These are phyloP conservation scores for Alopecurus myosuroides DNA, from an alignment of 176 grass and related monocot genomes.

Conservation along the genomic window DNA sequence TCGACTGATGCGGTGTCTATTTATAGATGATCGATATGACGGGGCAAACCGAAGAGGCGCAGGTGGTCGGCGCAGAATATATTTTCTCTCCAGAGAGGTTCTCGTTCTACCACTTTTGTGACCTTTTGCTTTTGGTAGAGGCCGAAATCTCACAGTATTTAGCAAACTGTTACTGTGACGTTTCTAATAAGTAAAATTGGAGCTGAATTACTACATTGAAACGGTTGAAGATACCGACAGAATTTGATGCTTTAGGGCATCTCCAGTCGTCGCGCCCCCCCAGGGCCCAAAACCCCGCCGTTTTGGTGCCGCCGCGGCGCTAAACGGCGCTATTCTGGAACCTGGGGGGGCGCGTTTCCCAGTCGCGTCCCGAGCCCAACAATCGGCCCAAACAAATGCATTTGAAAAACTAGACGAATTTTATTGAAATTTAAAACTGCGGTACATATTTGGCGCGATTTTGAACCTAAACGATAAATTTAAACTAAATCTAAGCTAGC, in stretches of 20 bases:
- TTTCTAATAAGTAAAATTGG: not conserved
- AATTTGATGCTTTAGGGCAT: not conserved
- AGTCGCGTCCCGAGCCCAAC: no score
- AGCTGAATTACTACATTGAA: not conserved
- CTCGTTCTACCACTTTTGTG: not conserved
- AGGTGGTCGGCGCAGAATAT: not conserved
- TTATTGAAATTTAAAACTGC: no score
- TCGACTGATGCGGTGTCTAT: not conserved
- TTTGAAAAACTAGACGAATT: no score
- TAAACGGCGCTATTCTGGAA: no score
- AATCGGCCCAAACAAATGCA: no score
- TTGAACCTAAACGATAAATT: no score
- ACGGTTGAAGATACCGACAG: not conserved
- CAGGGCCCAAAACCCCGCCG: no score
- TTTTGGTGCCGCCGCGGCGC: no score
- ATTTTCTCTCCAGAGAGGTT: not conserved
- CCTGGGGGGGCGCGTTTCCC: no score
- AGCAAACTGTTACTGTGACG: not conserved
- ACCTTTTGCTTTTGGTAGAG: slow-evolving; percentile 23
- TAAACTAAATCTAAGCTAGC: no score
- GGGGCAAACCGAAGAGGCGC: not conserved
- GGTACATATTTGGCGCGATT: no score
- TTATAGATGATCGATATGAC: not conserved
- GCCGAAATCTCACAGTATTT: not conserved
- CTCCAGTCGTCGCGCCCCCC: no score